Evolutionary conservation across 306 rosid species (phyloP), one percentile per base, ranked within the genome.

Genomic region (Senna tora): DNA sequence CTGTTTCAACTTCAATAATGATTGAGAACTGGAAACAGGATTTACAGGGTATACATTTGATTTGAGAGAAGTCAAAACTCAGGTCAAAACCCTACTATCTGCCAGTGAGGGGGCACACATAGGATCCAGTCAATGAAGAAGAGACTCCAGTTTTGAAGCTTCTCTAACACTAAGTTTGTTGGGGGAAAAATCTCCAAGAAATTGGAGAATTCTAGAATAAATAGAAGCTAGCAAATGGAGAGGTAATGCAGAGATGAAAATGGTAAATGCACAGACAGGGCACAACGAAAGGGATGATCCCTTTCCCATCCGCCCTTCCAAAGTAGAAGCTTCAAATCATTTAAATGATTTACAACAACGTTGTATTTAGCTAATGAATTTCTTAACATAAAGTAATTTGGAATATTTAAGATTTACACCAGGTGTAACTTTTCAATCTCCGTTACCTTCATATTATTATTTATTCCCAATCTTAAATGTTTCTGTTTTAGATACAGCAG

Each of bases 401-500:
- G 65, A 45, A 67, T 57, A 67, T 59, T 70, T 51, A 16, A 52
- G 56, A 65, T 58, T 28, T 63, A 22, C 71, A 13, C 21, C 20
- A 33, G 49, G 8, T 56, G 36, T 43, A 43, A 33, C 42, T 75
- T 34, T 65, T 66, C 46, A 42, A 30, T 30, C 30, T 43, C 50
- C 32, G 16, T 54, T 4, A 19, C 33, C 17, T 8, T 25, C 16
- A 13, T 33, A 74, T 33, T 45, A 2, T 63, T 67, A 57, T 53
- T 63, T 67, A 57, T 53, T 55, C 74, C 74, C 15, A 62, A 41
- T 55, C 71, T 67, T 15, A 66, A 54, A 13, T 77, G 49, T 54
- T 65, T 78, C 38, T 52, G 22, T 69, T 76, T 60, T 62, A 65
- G 60, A 65, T 77, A 71, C 66, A 81, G 88, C 70, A 67, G 50